These are phyloP conservation scores for Nannochloropsis oceanica DNA, from an alignment of 108 stramenopile genomes.

Conservation along the genomic window DNA sequence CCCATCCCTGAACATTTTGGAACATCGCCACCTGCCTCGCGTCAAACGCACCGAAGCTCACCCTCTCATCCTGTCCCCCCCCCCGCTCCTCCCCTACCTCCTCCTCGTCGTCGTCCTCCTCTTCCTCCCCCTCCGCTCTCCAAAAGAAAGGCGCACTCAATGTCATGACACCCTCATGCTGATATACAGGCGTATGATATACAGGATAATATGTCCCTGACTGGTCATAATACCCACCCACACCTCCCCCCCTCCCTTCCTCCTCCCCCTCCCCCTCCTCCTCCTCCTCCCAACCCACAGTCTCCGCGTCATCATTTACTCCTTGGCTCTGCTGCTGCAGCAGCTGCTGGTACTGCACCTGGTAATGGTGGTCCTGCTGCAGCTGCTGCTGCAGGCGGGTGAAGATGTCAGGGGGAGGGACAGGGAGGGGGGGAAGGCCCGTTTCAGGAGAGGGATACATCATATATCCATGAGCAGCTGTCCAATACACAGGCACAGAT, in stretches of 20 bases:
- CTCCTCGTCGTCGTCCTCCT: not conserved
- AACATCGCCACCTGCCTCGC: not conserved
- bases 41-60: not conserved
- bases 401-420: not conserved
- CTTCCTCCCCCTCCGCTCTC: not conserved
- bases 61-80: not conserved
- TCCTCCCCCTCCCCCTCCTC: not conserved
- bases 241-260: not conserved
- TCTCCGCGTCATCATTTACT: no score
- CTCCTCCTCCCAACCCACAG: not conserved
- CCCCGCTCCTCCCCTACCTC: not conserved
- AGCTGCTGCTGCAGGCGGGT: not conserved
- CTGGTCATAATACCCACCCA: not conserved
- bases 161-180: not conserved
- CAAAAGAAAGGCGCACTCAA: not conserved
- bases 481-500: not conserved
- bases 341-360: no score
- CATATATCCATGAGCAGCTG: not conserved
- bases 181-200: not conserved
- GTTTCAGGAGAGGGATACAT: not conserved
- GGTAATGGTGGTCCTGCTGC: not conserved
- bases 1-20: not conserved
- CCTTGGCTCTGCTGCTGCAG: no score
- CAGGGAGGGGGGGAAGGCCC: not conserved
- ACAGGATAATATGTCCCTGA: no score